Evolutionary conservation across 2,329 filamentous ascomycete species (phyloP).

Genomic region (Xylariomycetidae sp.): DNA sequence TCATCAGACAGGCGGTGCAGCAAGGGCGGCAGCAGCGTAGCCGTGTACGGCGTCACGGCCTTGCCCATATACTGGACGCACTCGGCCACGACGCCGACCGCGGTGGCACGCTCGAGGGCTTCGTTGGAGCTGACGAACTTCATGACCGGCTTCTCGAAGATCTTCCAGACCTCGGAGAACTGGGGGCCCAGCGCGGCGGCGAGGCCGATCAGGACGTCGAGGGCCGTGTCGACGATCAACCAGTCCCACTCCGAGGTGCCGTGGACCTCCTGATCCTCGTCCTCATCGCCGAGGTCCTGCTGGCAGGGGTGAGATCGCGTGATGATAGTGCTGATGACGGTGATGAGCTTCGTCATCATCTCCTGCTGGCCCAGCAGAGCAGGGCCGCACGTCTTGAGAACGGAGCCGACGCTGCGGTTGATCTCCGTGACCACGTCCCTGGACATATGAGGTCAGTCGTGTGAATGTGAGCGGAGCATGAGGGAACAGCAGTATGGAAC

Average conservation of each 20-base stretch:
- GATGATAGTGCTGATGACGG: constrained; percentile 72
- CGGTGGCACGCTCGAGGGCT: constrained; percentile 80
- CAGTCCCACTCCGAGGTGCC: constrained; percentile 96
- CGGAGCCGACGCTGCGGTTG: constrained; percentile 87
- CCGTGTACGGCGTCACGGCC: constrained; percentile 77
- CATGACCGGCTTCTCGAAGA: constrained; percentile 88
- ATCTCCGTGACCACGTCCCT: constrained; percentile 90
- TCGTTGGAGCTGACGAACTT: constrained; percentile 85
- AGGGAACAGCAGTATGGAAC: background rate
- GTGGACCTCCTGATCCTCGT: constrained; percentile 67
- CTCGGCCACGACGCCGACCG: constrained; percentile 89
- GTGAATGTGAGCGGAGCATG: too few species aligned
- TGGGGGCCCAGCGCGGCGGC: constrained; percentile 74
- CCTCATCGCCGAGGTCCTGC: constrained; percentile 78
- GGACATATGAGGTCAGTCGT: too few species aligned
- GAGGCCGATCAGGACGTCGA: constrained; percentile 84
- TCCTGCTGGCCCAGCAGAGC: constrained; percentile 72
- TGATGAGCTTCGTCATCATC: constrained; percentile 70
- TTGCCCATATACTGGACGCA: constrained; percentile 79
- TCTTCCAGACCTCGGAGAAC: constrained; percentile 88
- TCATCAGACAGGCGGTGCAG: constrained; percentile 85
- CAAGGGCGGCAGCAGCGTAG: constrained; percentile 70
- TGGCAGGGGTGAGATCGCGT: constrained; percentile 91
- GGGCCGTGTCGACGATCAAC: constrained; percentile 89
- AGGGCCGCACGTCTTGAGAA: constrained; percentile 86